Conservation (phyloP, 164 flowering plant species). For the Aristolochia contorta region DNA sequence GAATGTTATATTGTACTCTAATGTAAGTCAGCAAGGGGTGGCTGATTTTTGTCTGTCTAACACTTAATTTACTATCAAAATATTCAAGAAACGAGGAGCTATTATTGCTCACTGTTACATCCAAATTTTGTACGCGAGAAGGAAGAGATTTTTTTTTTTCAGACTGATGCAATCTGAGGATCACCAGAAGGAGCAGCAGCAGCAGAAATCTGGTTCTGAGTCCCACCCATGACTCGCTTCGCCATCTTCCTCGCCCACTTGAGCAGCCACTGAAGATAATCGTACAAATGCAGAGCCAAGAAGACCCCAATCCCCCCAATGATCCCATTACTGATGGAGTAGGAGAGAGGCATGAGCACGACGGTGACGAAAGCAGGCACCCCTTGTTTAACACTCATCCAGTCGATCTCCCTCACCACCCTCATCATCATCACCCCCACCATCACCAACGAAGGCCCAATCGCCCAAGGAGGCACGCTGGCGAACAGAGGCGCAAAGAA, state of each 20-base stretch:
- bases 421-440: slow-evolving; percentile 87
- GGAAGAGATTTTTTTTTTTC: no score
- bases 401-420: slow-evolving; percentile 69
- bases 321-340: slow-evolving; percentile 71
- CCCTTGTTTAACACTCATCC: slow-evolving; percentile 51
- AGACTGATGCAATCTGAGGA: no score
- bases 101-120: no score
- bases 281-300: slow-evolving; percentile 45
- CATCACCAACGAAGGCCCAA: slow-evolving; percentile 71
- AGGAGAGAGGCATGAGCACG: slow-evolving; percentile 79
- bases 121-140: no score
- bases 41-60: no score
- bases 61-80: no score
- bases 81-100: no score
- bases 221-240: slow-evolving; percentile 21
- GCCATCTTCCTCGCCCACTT: slow-evolving; percentile 38
- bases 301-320: slow-evolving; percentile 70
- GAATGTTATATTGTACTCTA: no score
- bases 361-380: slow-evolving; percentile 76
- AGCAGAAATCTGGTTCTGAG: slow-evolving; percentile 68
- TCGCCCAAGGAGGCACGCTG: slow-evolving; percentile 85
- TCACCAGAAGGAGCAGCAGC: slow-evolving; percentile 5
- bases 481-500: slow-evolving; percentile 59
- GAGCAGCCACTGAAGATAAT: slow-evolving; percentile 17
- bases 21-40: no score